These are phyloP conservation scores for Ceratocystis harringtonii DNA, from an alignment of 2,329 filamentous ascomycete species.

Conservation along the genomic window DNA sequence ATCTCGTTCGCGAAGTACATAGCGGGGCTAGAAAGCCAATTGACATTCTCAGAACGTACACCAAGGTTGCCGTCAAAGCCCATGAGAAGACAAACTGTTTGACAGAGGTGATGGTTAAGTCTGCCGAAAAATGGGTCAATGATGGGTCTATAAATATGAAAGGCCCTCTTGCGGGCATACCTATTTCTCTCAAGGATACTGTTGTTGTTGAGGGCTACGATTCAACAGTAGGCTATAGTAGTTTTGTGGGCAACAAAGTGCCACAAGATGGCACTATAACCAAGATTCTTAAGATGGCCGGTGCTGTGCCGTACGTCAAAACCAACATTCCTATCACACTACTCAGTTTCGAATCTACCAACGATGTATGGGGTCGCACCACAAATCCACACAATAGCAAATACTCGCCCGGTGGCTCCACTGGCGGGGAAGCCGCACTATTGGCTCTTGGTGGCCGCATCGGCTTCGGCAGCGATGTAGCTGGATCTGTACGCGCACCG, in stretches of 20 bases:
- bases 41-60: conserved; percentile 70
- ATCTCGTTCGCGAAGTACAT: conserved; percentile 66
- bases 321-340: conserved; percentile 80
- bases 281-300: conserved; percentile 67
- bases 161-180: conserved; percentile 74
- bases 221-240: conserved; percentile 64
- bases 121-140: conserved; percentile 57
- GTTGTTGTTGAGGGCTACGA: conserved; percentile 74
- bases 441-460: conserved; percentile 73
- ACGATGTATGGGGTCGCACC: conserved; percentile 65
- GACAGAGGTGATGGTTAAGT: conserved; percentile 69
- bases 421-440: conserved; percentile 70
- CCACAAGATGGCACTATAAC: conserved; percentile 56
- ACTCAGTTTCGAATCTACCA: conserved; percentile 68
- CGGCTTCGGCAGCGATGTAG: conserved; percentile 81
- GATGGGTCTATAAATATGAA: conserved; percentile 51
- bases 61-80: conserved; percentile 69
- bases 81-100: conserved; percentile 80
- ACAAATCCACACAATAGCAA: conserved; percentile 70
- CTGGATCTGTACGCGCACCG: conserved; percentile 71
- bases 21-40: conserved; percentile 48
- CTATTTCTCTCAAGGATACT: conserved; percentile 69
- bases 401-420: conserved; percentile 81
- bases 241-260: conserved; percentile 52
- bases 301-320: conserved; percentile 83